Percentiles rank a stretch among this genome's conserved stretches.
Evolutionary conservation across 2,329 filamentous ascomycete species (phyloP).

Genomic region (Penicillium aurantiogriseum): DNA sequence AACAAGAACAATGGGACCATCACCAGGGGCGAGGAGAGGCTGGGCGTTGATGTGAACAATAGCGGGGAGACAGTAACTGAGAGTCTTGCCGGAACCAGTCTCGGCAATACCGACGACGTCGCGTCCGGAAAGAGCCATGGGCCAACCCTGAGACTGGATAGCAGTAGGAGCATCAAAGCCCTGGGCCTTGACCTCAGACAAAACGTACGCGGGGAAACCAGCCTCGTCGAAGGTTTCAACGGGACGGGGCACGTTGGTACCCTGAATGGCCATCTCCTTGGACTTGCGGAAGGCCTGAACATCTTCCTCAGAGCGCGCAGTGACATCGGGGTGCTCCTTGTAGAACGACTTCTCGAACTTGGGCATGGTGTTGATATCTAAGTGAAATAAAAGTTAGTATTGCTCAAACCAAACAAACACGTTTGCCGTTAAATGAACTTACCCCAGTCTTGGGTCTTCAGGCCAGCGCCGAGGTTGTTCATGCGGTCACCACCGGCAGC

Average conservation of each 20-base stretch:
- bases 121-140: constrained; percentile 96
- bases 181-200: constrained; percentile 98
- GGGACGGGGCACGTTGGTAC: constrained; percentile 80
- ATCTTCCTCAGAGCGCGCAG: constrained; percentile 70
- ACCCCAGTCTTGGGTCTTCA: constrained; percentile 91
- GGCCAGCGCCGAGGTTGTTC: constrained; percentile 80
- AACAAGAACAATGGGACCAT: constrained; percentile 94
- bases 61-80: constrained; percentile 95
- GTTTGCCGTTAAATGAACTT: constrained; percentile 41
- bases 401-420: constrained; percentile 1
- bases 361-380: constrained; percentile 74
- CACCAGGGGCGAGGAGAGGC: constrained; percentile 88
- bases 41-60: constrained; percentile 99
- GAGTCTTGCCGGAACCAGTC: constrained; percentile 97
- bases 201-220: constrained; percentile 93
- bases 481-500: constrained; percentile 86
- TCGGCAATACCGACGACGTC: constrained; percentile 99
- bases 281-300: constrained; percentile 85
- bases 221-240: constrained; percentile 98
- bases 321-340: constrained; percentile 84
- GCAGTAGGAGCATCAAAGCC: constrained; percentile 91
- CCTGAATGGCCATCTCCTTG: constrained; percentile 79
- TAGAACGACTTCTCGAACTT: constrained; percentile 99
- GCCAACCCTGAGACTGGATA: constrained; percentile 98
- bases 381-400: constrained; percentile 23